phyloP scores from a whole-genome alignment of 2,329 filamentous ascomycete species.

The Cordyceps farinosa region DNA sequence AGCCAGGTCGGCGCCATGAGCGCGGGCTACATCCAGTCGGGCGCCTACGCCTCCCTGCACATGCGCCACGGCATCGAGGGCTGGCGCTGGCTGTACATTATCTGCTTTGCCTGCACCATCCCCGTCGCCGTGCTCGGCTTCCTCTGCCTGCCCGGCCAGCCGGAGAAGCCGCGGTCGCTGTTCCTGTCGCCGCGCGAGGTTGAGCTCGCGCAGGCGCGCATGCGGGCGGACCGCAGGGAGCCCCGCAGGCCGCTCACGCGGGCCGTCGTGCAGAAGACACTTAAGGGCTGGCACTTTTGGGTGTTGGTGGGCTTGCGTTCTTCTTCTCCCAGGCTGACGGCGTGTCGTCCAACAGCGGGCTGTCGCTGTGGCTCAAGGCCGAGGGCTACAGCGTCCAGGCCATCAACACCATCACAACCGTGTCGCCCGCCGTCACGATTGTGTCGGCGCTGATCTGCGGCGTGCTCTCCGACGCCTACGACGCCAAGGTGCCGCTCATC shows the following conservation, averaged over 20 bases:
- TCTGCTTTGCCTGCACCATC: constrained; percentile 36
- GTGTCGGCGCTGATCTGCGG: constrained; percentile 51
- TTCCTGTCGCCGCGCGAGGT: constrained; percentile 29
- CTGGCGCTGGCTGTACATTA: constrained; percentile 46
- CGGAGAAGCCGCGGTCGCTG: constrained; percentile 26
- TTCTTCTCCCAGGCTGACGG: constrained; percentile 33
- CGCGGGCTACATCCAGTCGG: constrained; percentile 41
- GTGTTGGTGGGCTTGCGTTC: constrained; percentile 26
- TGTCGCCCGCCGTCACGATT: constrained; percentile 35
- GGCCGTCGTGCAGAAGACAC: constrained; percentile 25
- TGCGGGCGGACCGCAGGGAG: constrained; percentile 28
- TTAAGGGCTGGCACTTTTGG: constrained; percentile 31
- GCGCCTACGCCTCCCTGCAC: constrained; percentile 36
- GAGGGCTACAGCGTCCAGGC: constrained; percentile 34
- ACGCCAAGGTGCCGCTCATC: constrained; percentile 35
- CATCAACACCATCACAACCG: constrained; percentile 50
- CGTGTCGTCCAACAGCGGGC: constrained; percentile 33
- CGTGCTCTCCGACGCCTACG: constrained; percentile 52
- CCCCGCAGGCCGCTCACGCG: constrained; percentile 28
- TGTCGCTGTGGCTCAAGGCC: constrained; percentile 32
- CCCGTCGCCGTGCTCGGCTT: constrained; percentile 32
- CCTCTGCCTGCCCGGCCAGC: constrained; percentile 31
- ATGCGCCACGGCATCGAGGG: constrained; percentile 34
- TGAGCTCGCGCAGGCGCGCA: constrained; percentile 28
- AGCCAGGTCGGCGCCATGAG: constrained; percentile 43